Evolutionary conservation across 2,329 filamentous ascomycete genomes (phyloP).

Genomic region (Coleophoma eucalyptorum): DNA sequence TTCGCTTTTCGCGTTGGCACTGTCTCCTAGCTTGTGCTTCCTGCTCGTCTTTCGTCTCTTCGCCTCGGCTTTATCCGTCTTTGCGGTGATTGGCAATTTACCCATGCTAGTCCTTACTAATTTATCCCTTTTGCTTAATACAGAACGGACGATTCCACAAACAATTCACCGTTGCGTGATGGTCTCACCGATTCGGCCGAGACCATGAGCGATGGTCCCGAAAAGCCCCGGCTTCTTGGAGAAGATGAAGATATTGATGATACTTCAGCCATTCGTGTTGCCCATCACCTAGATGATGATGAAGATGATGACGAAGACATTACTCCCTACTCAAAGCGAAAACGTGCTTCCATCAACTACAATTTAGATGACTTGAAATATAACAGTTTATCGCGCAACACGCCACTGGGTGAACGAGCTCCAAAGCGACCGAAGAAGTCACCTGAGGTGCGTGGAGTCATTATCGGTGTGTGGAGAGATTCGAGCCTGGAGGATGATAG

Average conservation of each 20-base stretch:
- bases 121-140: not conserved
- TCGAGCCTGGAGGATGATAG: conserved; percentile 44
- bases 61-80: no score
- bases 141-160: conserved; percentile 12
- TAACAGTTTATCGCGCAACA: conserved; percentile 7
- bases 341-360: conserved; percentile 46
- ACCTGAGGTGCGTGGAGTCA: conserved; percentile 21
- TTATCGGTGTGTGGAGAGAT: conserved; percentile 58
- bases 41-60: no score
- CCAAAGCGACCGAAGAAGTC: conserved; percentile 17
- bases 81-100: no score
- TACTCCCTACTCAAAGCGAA: conserved; percentile 50
- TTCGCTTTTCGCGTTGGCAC: no score
- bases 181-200: conserved; percentile 5
- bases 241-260: conserved; percentile 9
- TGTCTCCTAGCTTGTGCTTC: no score
- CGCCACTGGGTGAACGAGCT: conserved; percentile 11
- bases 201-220: not conserved
- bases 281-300: conserved; percentile 25
- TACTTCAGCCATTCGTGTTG: conserved; percentile 13
- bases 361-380: conserved; percentile 45
- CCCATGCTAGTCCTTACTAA: not conserved
- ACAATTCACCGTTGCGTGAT: conserved; percentile 10
- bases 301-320: conserved; percentile 28
- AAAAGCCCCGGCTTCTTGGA: not conserved